Percentiles rank a stretch among this genome's conserved stretches.
Conservation (phyloP, 371 early-diverging fungal genomes). For the Circinella umbellata region DNA sequence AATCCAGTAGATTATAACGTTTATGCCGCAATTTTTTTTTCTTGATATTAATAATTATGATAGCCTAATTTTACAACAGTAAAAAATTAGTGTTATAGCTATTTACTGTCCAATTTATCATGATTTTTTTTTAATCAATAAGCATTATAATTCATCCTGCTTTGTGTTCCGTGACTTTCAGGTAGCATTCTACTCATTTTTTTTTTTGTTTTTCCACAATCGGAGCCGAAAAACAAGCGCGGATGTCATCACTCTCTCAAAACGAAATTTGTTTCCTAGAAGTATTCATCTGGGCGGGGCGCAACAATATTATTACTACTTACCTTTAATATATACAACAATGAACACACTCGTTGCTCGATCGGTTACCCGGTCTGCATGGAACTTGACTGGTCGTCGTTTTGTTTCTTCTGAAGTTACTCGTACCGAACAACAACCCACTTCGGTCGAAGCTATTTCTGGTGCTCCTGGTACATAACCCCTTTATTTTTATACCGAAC, state of each 20-base stretch:
- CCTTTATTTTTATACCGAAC: background rate
- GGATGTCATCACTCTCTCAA: background rate
- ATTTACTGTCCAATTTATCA: no score
- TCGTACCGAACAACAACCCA: conserved; percentile 34
- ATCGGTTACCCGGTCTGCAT: conserved; percentile 10
- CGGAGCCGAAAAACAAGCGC: conserved; percentile 4
- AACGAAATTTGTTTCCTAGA: background rate
- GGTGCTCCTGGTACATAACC: conserved; percentile 53
- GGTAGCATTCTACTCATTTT: background rate
- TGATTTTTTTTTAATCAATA: no score
- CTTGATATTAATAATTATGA: no score
- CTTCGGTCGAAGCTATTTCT: conserved; percentile 42
- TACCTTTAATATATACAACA: background rate
- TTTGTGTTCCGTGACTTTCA: background rate
- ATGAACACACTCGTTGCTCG: conserved; percentile 13
- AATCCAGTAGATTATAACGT: no score
- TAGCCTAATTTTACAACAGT: no score
- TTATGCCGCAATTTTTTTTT: no score
- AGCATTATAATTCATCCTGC: no score
- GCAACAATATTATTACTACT: background rate
- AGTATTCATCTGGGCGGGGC: background rate
- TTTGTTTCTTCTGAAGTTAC: conserved; percentile 25
- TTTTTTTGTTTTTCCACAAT: background rate
- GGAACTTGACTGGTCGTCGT: conserved; percentile 13
- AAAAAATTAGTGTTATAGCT: no score